phyloP scores from a whole-genome alignment of 1,284 basidiomycete genomes.

The Laetiporus sulphureus region DNA sequence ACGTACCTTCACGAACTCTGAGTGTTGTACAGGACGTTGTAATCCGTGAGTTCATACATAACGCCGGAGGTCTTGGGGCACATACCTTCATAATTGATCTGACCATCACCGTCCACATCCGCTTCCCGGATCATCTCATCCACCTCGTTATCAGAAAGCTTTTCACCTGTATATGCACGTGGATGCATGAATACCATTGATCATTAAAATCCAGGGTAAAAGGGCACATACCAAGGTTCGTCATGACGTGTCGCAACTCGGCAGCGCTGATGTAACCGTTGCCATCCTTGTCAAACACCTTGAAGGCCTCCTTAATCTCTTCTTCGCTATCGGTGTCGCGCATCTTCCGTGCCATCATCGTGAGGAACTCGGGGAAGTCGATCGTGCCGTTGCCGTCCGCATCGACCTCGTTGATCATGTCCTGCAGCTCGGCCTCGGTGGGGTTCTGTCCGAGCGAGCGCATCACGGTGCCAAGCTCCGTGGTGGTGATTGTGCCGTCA shows the following conservation, averaged over 20 bases:
- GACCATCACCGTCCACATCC: conserved; percentile 91
- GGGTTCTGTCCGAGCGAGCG: conserved; percentile 95
- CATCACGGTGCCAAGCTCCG: conserved; percentile 97
- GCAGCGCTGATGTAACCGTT: conserved; percentile 78
- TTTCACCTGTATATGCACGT: conserved; percentile 74
- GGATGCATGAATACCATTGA: conserved; percentile 7
- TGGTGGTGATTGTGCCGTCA: conserved; percentile 95
- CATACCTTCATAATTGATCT: conserved; percentile 81
- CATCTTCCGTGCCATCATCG: conserved; percentile 97
- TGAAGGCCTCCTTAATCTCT: conserved; percentile 77
- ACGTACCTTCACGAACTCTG: conserved; percentile 67
- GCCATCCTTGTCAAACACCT: conserved; percentile 80
- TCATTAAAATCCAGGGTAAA: conserved; percentile 1
- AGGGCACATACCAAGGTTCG: conserved; percentile 68
- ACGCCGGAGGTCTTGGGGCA: conserved; percentile 9
- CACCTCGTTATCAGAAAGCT: conserved; percentile 88
- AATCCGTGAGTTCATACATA: no score
- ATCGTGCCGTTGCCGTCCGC: conserved; percentile 82
- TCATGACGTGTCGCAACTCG: conserved; percentile 91
- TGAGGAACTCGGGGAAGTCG: conserved; percentile 93
- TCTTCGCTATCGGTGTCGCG: conserved; percentile 84
- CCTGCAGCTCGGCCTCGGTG: conserved; percentile 91
- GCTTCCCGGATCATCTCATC: conserved; percentile 99
- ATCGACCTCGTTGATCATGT: conserved; percentile 95
- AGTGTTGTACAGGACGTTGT: no score